These are phyloP conservation scores for Protomyces inouyei DNA, from an alignment of 1,139 yeast genomes.

Conservation along the genomic window DNA sequence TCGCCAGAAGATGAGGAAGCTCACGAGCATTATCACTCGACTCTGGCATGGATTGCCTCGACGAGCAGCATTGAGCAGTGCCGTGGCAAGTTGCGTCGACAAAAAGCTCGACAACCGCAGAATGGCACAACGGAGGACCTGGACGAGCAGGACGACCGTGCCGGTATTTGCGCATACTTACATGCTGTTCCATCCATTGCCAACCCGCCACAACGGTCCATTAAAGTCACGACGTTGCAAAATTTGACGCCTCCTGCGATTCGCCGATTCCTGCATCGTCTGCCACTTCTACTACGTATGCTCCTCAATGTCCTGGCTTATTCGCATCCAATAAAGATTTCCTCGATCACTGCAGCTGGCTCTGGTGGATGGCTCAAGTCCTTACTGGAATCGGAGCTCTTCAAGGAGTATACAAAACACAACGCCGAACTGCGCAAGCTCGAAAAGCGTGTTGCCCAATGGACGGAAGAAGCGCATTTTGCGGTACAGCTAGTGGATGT, in stretches of 20 bases:
- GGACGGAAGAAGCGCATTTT: conserved; percentile 18
- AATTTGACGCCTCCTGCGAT: conserved; percentile 15
- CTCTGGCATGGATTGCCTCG: conserved; percentile 11
- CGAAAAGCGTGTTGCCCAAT: conserved; percentile 2
- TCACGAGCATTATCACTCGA: conserved; percentile 3
- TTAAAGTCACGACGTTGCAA: conserved; percentile 17
- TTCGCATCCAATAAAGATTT: conserved; percentile 16
- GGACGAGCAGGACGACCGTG: conserved; percentile 15
- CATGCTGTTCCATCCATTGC: conserved; percentile 20
- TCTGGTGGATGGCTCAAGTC: conserved; percentile 20
- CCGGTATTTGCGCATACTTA: conserved; percentile 13
- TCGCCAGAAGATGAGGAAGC: conserved; percentile 17
- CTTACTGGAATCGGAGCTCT: conserved; percentile 17
- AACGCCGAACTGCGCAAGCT: conserved; percentile 12
- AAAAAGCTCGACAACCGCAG: neutral
- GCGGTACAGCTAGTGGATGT: conserved; percentile 7
- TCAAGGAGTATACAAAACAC: conserved; percentile 7
- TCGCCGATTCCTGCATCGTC: conserved; percentile 20
- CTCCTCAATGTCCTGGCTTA: conserved; percentile 11
- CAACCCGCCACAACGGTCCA: conserved; percentile 15
- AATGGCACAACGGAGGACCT: neutral
- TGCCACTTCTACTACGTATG: conserved; percentile 16
- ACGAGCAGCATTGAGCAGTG: conserved; percentile 11
- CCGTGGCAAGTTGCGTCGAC: neutral
- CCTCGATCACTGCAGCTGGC: conserved; percentile 23